Evolutionary conservation across 2,329 filamentous ascomycete species (phyloP).

Genomic region (Nemania sp.): DNA sequence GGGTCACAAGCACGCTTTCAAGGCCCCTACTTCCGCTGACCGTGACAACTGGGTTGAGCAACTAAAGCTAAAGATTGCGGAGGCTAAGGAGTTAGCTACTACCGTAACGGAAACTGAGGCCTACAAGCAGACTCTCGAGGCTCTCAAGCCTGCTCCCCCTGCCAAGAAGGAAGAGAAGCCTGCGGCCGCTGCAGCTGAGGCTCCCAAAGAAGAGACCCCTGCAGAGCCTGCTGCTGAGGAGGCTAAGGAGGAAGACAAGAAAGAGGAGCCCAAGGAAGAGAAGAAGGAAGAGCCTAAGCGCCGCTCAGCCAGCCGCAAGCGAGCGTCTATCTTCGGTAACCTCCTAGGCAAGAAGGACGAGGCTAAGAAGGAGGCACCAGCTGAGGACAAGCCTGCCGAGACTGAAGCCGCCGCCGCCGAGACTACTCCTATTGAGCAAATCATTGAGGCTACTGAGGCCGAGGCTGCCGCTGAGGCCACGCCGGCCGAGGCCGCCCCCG

Average conservation of each 20-base stretch:
- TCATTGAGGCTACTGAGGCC: conserved; percentile 46
- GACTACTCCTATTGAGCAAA: conserved; percentile 47
- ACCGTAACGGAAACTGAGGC: conserved; percentile 81
- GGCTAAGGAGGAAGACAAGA: conserved; percentile 60
- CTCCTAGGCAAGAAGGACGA: conserved; percentile 69
- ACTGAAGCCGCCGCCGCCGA: conserved; percentile 49
- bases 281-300: conserved; percentile 71
- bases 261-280: conserved; percentile 57
- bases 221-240: conserved; percentile 52
- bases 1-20: conserved; percentile 94
- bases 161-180: conserved; percentile 61
- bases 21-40: conserved; percentile 79
- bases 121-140: conserved; percentile 89
- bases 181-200: conserved; percentile 50
- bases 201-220: conserved; percentile 49
- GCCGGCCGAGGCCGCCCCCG: conserved; percentile 43
- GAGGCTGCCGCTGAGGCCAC: conserved; percentile 42
- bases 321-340: conserved; percentile 71
- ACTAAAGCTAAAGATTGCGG: conserved; percentile 82
- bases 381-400: conserved; percentile 55
- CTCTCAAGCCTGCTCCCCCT: conserved; percentile 65
- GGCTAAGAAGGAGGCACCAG: conserved; percentile 52
- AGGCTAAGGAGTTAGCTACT: conserved; percentile 84
- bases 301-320: conserved; percentile 74
- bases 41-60: conserved; percentile 93